phyloP scores from a whole-genome alignment of 208 protist genomes.

The Phytomonas sp. region DNA sequence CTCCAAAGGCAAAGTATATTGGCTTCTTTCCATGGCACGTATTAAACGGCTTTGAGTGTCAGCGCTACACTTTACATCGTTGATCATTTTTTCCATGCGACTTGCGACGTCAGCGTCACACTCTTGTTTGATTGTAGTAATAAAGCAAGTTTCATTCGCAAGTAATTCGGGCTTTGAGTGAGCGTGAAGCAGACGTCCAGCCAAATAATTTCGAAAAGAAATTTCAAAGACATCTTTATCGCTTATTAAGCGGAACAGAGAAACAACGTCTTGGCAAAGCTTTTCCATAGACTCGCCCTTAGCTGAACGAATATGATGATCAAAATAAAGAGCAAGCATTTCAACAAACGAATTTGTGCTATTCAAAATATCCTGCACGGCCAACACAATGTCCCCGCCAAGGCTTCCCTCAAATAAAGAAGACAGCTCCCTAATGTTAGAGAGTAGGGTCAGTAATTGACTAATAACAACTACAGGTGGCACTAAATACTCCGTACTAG shows the following conservation, averaged over 20 bases:
- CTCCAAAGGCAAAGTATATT: constrained; percentile 29
- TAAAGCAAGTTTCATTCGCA: constrained; percentile 3
- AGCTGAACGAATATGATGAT: constrained; percentile 27
- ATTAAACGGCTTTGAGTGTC: constrained; percentile 17
- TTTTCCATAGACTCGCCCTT: constrained; percentile 13
- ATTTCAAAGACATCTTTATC: constrained; percentile 66
- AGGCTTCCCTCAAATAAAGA: background rate
- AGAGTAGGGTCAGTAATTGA: background rate
- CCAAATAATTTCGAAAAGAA: constrained; percentile 40
- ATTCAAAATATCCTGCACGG: constrained; percentile 22
- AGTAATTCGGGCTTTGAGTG: constrained; percentile 24
- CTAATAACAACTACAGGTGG: background rate
- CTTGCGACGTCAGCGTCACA: constrained; percentile 34
- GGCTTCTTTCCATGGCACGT: constrained; percentile 16
- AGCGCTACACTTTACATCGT: constrained; percentile 30
- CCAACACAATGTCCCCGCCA: background rate
- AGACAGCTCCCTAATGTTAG: background rate
- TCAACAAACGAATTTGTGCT: constrained; percentile 34
- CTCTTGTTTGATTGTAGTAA: constrained; percentile 10
- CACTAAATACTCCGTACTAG: background rate
- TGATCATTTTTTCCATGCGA: constrained; percentile 64
- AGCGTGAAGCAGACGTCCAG: constrained; percentile 44
- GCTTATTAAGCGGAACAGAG: constrained; percentile 40
- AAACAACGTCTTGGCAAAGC: constrained; percentile 26
- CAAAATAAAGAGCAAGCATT: constrained; percentile 48